Conservation (phyloP, 176 grass and related monocot genomes). For the Tillandsia leiboldiana region DNA sequence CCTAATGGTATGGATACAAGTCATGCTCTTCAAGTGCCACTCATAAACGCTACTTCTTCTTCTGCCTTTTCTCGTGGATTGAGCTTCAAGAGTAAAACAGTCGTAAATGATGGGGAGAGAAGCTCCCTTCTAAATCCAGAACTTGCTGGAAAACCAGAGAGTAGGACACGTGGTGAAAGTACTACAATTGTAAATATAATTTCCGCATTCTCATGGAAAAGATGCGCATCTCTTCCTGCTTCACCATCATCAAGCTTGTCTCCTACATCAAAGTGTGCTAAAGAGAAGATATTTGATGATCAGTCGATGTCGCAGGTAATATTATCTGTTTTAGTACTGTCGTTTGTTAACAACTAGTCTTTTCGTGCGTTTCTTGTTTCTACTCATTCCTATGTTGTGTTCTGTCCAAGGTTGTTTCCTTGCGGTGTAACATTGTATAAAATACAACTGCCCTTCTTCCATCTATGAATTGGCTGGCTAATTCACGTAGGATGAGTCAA, state of each 20-base stretch:
- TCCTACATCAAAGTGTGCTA: slow-evolving; percentile 3
- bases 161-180: background rate
- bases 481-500: background rate
- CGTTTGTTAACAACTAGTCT: background rate
- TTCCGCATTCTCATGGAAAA: slow-evolving; percentile 15
- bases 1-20: background rate
- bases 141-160: background rate
- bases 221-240: slow-evolving; percentile 16
- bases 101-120: slow-evolving; percentile 4
- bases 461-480: background rate
- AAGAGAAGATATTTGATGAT: background rate
- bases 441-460: background rate
- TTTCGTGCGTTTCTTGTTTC: background rate
- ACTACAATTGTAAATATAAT: background rate
- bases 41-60: background rate
- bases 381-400: background rate
- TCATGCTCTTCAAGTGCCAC: slow-evolving; percentile 5
- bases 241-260: slow-evolving; percentile 4
- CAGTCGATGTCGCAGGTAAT: slow-evolving; percentile 2
- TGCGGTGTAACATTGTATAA: background rate
- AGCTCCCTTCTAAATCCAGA: slow-evolving; percentile 9
- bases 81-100: slow-evolving; percentile 16
- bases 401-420: background rate
- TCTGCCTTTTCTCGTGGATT: slow-evolving; percentile 7
- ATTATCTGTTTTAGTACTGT: background rate